Evolutionary conservation across 257 asterid genomes (phyloP), one percentile per base, ranked within the genome.

Genomic region (Mitragyna speciosa): DNA sequence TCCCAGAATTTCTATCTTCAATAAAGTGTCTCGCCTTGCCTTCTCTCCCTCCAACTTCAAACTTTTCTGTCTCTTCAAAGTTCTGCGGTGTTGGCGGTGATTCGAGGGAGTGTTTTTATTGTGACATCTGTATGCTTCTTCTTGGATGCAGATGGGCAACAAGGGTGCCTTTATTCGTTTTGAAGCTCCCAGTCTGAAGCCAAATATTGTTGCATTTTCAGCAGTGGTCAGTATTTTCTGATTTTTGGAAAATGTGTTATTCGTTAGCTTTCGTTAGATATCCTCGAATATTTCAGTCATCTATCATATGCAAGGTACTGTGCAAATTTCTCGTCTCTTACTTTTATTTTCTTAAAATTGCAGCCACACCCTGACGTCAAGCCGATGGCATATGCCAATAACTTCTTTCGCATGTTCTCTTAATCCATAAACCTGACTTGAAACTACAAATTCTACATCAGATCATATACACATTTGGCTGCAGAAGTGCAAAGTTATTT

Each of bases 371-470:
- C 98, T 16, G 98, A 95, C 79, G 94, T 95, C 77, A 95, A 91
- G 87, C 98, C 98, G 10, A 95, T 95, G 98, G 98, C 98, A 11
- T 95, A 95, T 49, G 98, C 98, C 22, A 93, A 88, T 89, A 95
- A 95, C 91, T 95, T 95, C 89, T 88, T 95, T 48, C 82, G 95
- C 48, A 88, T 95, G 98, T 92, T 93, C 87, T 85, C 92, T 12
- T 95, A 81, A 76, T 81, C 84, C 80, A 56, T 39, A 19, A 48
- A 71, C 81, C 65, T 68, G 72, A 52, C 84, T 47, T 16, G 56
- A 61, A 66, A 56, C 58, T 52, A 22, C 66, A 54, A 54, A 56
- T 78, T 73, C 36, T 49, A 67, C 72, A 66, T 45, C 67, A 68
- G 67, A 82, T 80, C 68, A 82, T 75, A 47, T 41, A 22, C 77